phyloP scores from a whole-genome alignment of 2,329 filamentous ascomycete genomes.

The Colletotrichum karsti region DNA sequence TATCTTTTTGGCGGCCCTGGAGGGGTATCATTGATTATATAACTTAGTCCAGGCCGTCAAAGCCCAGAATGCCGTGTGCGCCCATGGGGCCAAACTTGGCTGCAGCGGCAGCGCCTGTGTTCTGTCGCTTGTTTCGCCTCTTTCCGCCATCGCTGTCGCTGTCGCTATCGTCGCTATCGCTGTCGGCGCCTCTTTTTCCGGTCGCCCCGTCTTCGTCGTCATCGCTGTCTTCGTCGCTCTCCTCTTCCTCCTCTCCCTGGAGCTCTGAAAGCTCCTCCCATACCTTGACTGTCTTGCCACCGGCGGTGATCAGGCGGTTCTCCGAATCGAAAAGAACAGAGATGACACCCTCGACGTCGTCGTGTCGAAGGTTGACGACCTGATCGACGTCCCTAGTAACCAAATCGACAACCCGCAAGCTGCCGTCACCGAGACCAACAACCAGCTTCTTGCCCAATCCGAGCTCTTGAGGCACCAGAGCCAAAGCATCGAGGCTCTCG shows the following conservation, averaged over 20 bases:
- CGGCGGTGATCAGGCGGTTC: constrained; percentile 88
- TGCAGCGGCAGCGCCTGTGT: constrained; percentile 46
- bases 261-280: constrained; percentile 83
- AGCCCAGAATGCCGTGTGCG: constrained; percentile 59
- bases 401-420: constrained; percentile 79
- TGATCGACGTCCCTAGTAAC: constrained; percentile 75
- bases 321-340: constrained; percentile 85
- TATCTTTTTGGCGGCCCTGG: constrained; percentile 12
- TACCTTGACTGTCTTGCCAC: constrained; percentile 86
- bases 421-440: constrained; percentile 84
- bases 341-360: constrained; percentile 87
- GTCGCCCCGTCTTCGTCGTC: constrained; percentile 53
- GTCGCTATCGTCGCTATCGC: constrained; percentile 53
- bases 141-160: constrained; percentile 56
- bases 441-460: constrained; percentile 78
- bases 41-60: constrained; percentile 54
- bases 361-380: constrained; percentile 71
- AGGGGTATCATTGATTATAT: constrained; percentile 29
- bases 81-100: constrained; percentile 58
- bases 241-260: constrained; percentile 58
- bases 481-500: constrained; percentile 84
- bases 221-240: constrained; percentile 50
- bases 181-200: constrained; percentile 57
- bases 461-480: constrained; percentile 74
- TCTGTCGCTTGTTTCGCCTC: constrained; percentile 54